phyloP scores from a whole-genome alignment of 208 protist genomes.

The Leishmania tarentolae region DNA sequence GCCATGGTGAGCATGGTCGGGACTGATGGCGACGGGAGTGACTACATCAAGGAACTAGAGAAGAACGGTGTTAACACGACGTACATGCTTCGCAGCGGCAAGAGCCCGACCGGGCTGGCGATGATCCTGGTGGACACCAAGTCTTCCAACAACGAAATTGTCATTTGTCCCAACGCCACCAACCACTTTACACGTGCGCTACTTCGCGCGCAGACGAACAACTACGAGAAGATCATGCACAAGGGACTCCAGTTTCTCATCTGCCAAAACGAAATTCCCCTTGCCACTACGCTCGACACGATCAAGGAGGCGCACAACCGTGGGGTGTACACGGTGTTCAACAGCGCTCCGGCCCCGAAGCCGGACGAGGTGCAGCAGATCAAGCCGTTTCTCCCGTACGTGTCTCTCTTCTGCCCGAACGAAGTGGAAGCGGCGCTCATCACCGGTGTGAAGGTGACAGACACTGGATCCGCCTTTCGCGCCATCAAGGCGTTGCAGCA shows the following conservation, averaged over 20 bases:
- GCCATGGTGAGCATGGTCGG: slow-evolving; percentile 91
- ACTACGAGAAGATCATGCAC: slow-evolving; percentile 62
- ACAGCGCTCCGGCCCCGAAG: slow-evolving; percentile 89
- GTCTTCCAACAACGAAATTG: slow-evolving; percentile 91
- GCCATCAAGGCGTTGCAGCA: slow-evolving; percentile 68
- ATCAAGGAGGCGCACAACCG: slow-evolving; percentile 75
- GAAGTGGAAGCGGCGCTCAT: slow-evolving; percentile 91
- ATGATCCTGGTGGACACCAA: slow-evolving; percentile 91
- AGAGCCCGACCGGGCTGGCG: slow-evolving; percentile 80
- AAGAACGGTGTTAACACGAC: slow-evolving; percentile 82
- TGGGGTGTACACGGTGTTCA: slow-evolving; percentile 94
- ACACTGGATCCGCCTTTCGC: slow-evolving; percentile 50
- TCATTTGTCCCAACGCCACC: slow-evolving; percentile 92
- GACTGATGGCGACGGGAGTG: slow-evolving; percentile 80
- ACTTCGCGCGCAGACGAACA: slow-evolving; percentile 49
- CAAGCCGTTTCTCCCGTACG: slow-evolving; percentile 74
- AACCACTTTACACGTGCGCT: slow-evolving; percentile 58
- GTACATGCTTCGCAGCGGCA: slow-evolving; percentile 56
- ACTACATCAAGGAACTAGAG: slow-evolving; percentile 83
- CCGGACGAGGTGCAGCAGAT: slow-evolving; percentile 64
- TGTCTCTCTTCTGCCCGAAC: slow-evolving; percentile 93
- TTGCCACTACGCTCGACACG: slow-evolving; percentile 79
- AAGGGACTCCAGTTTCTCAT: slow-evolving; percentile 75
- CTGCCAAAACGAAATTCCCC: slow-evolving; percentile 93
- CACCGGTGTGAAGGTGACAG: slow-evolving; percentile 74